Conservation (phyloP, 306 rosid genomes). For the Lathyrus oleraceus region DNA sequence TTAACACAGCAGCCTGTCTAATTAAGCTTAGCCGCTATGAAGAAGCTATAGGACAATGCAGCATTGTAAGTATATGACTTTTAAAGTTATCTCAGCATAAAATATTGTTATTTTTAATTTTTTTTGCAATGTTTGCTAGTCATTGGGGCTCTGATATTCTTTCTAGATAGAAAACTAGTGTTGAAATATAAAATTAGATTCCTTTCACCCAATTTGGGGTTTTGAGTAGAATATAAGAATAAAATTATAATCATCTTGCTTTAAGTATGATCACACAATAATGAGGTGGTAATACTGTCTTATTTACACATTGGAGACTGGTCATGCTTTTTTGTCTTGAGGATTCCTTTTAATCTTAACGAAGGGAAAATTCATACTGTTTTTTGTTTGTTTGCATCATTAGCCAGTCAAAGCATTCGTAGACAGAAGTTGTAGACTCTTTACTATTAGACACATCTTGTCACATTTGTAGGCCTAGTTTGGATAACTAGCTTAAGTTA, state of each 20-base stretch:
- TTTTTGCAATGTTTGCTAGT: background rate
- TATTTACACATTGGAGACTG: background rate
- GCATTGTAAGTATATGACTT: conserved; percentile 56
- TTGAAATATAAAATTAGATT: no score
- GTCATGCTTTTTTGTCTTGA: conserved; percentile 4
- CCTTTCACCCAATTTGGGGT: conserved; percentile 4
- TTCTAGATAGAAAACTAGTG: background rate
- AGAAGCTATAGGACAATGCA: conserved; percentile 89
- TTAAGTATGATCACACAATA: background rate
- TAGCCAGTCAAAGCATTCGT: background rate
- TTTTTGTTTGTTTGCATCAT: conserved; percentile 8
- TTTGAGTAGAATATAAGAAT: background rate
- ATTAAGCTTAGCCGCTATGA: conserved; percentile 85
- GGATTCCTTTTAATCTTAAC: conserved; percentile 11
- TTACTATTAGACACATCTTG: background rate
- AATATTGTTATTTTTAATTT: background rate
- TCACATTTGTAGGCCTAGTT: background rate
- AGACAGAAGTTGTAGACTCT: background rate
- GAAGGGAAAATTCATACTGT: conserved; percentile 9
- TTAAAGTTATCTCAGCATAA: background rate
- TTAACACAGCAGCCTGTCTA: conserved; percentile 83
- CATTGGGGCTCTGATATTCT: background rate
- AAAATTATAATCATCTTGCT: background rate
- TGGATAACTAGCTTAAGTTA: background rate
- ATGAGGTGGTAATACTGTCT: background rate